Base-by-base conservation (phyloP, 768 basidiomycete species). In the Russula earlei region DNA sequence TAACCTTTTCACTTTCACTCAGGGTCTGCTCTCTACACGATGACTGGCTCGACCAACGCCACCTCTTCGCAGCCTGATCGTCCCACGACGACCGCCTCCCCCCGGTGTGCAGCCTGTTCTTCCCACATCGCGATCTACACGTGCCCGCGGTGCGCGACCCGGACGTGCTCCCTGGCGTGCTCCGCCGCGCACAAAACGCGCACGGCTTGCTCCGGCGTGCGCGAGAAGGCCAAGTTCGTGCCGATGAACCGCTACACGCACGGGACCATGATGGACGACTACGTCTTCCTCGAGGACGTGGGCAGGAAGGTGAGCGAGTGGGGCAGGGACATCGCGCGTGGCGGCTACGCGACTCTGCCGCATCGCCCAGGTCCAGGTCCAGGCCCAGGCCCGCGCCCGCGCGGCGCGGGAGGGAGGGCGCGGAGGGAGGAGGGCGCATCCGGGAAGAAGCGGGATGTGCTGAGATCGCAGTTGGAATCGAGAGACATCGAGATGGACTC, bases 181-280 rank as follows among this genome's bases (percentile, higher is more conserved):
- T 83, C 87, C 8, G 70, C 69, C 7, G 63, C 70, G n/a, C 90
- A 92, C 73, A 92, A 91, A 67, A 61, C 72, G 11, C 58, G 67
- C 15, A 75, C 73, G 15, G 75, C 75, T 14, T 92, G 90, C 66
- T 77, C 79, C 0, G 91, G 90, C 11, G 72, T 80, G 57, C 83
- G 90, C 52, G 77, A 92, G 71, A 84, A 83, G 64, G 81, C 74
- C 0, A 77, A 76, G 3, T 90, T 83, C 66, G 81, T 92, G 15
- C 80, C 86, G 12, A 85, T 93, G 82, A 91, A 89, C 63, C 66
- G 81, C 62, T 95, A 91, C 65, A 79, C 81, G 5, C 91, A 87
- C 80, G 89, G 90, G 9, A 77, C 79, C 25, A 85, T 95, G 83
- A 87, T 91, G 83, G 79, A 84, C 63, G 93, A 96, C 70, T 96